Evolutionary conservation across 257 asterid species (phyloP), one percentile per base, ranked within the genome.

Genomic region (Rauvolfia tetraphylla): DNA sequence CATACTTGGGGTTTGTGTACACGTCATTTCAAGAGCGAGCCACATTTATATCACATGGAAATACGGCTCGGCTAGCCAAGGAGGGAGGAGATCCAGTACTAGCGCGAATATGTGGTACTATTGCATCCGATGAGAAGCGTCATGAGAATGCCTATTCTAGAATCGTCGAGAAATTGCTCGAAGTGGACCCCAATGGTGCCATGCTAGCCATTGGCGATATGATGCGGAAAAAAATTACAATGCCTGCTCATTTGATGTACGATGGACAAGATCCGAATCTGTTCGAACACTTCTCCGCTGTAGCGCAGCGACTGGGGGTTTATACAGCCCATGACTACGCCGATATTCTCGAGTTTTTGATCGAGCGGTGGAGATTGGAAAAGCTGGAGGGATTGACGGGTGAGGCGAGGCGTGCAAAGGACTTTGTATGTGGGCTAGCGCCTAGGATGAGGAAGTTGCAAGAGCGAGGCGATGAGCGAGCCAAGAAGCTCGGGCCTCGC

Each of bases 21-120:
- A 78, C 81, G 0, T 78, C 81, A 46, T 78, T 78, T 56, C 81
- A 78, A 72, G 81, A 78, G 67, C 51, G 81, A 54, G 81, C 81
- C 31, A 71, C 76, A 23, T 78, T 71, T 46, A 39, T 78, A 13
- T 78, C 76, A 25, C 81, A 71, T 72, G 77, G 81, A 22, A 78
- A 78, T 54, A 78, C 81, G 15, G 73, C 77, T 54, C 41, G 81
- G 39, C n/a, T n/a, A n/a, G n/a, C n/a, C n/a, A n/a, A n/a, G n/a
- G n/a, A n/a, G n/a, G n/a, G n/a, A n/a, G n/a, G n/a, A n/a, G n/a
- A n/a, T n/a, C n/a, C n/a, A n/a, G n/a, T n/a, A n/a, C n/a, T n/a
- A n/a, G n/a, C n/a, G n/a, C n/a, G n/a, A n/a, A n/a, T n/a, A n/a
- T n/a, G n/a, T n/a, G n/a, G n/a, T n/a, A n/a, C n/a, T n/a, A n/a